Percentiles rank a stretch among this genome's conserved stretches.
These are phyloP conservation scores for Lathyrus tuberosus DNA, from an alignment of 306 rosid genomes.

Conservation along the genomic window DNA sequence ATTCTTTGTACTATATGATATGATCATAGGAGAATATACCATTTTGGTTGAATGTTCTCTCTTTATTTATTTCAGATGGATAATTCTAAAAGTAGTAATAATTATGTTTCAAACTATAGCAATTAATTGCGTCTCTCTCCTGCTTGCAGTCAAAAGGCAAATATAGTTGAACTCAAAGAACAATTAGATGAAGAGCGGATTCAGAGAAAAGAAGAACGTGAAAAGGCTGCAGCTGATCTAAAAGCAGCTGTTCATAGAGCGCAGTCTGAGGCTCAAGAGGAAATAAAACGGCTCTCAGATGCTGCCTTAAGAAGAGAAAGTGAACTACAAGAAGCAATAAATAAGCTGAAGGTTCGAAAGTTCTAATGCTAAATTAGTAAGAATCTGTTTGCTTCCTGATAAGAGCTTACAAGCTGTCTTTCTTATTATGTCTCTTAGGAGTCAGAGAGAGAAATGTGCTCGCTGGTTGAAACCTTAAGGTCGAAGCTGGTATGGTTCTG, in stretches of 20 bases:
- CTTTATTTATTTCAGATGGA: constrained; percentile 10
- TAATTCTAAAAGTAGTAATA: constrained; percentile 24
- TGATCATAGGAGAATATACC: constrained; percentile 10
- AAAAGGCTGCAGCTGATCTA: constrained; percentile 81
- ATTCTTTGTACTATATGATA: constrained; percentile 2
- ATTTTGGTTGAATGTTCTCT: constrained; percentile 11
- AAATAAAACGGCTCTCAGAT: constrained; percentile 67
- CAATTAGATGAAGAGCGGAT: constrained; percentile 77
- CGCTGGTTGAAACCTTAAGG: constrained; percentile 78
- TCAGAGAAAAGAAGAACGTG: constrained; percentile 85
- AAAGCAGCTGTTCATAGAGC: constrained; percentile 81
- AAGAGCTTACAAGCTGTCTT: constrained; percentile 32
- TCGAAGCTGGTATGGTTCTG: constrained; percentile 73
- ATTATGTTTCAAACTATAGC: constrained; percentile 20
- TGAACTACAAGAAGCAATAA: constrained; percentile 76
- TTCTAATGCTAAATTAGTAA: constrained; percentile 26
- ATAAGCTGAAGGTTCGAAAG: constrained; percentile 74
- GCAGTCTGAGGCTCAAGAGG: constrained; percentile 85
- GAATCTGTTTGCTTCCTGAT: constrained; percentile 28
- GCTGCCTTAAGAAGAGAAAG: constrained; percentile 67
- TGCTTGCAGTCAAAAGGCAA: constrained; percentile 74
- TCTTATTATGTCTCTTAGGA: constrained; percentile 60
- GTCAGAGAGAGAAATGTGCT: constrained; percentile 71
- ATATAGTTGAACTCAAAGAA: constrained; percentile 72
- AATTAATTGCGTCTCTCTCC: constrained; percentile 23